Percentiles rank a stretch among this genome's conserved stretches.
These are phyloP conservation scores for Aspergillus tubingensis DNA, from an alignment of 2,329 filamentous ascomycete genomes.

Conservation along the genomic window DNA sequence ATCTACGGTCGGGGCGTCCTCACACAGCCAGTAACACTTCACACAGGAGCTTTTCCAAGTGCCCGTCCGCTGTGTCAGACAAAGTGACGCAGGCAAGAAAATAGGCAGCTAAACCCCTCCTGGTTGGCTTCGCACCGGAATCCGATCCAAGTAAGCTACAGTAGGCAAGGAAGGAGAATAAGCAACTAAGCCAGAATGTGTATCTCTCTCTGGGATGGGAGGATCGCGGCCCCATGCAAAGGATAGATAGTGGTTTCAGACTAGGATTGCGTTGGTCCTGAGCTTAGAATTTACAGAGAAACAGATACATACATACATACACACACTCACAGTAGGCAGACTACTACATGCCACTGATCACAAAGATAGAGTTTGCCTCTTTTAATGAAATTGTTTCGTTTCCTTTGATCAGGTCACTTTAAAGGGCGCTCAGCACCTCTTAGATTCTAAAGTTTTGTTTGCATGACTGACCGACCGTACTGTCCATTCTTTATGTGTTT, in stretches of 20 bases:
- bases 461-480: not conserved
- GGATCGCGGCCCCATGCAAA: conserved; percentile 7
- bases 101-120: not conserved
- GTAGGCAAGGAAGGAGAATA: not conserved
- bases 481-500: not conserved
- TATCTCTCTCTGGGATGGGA: not conserved
- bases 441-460: not conserved
- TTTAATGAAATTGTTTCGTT: not conserved
- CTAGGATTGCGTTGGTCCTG: conserved; percentile 7
- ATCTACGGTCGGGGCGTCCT: not conserved
- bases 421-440: not conserved
- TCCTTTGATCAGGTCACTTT: not conserved
- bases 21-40: not conserved
- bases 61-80: conserved; percentile 13
- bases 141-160: not conserved
- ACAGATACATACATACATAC: too few species aligned
- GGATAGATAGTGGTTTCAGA: conserved; percentile 4
- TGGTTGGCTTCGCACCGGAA: not conserved
- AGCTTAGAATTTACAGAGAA: not conserved
- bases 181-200: not conserved
- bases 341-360: not conserved
- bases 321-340: too few species aligned
- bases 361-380: not conserved
- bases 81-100: conserved; percentile 12
- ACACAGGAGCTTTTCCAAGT: not conserved